Percentiles rank a stretch among this genome's conserved stretches.
phyloP scores from a whole-genome alignment of 306 rosid species.

The Castanospermum australe region DNA sequence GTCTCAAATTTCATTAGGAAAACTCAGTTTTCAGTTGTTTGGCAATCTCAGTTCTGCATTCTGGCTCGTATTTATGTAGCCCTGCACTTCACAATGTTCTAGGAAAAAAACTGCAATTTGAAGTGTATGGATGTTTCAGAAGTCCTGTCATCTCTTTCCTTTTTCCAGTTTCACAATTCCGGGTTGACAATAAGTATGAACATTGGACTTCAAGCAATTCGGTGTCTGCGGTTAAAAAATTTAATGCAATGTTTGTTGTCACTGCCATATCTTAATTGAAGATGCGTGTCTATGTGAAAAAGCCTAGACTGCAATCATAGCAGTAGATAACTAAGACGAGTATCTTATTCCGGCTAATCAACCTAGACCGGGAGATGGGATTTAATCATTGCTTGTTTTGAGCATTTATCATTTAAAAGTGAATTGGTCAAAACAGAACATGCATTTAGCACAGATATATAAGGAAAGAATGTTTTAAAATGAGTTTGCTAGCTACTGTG shows the following conservation, averaged over 20 bases:
- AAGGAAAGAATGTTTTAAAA: background rate
- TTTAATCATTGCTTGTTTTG: constrained; percentile 3
- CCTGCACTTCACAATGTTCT: background rate
- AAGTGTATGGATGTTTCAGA: background rate
- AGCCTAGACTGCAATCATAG: background rate
- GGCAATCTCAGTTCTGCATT: background rate
- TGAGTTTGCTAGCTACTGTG: constrained; percentile 12
- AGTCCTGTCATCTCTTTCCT: background rate
- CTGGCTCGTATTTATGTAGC: background rate
- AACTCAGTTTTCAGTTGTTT: background rate
- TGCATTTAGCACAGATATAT: constrained; percentile 4
- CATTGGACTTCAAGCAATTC: constrained; percentile 18
- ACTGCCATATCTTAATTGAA: background rate
- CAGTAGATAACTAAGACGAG: background rate
- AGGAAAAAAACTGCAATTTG: background rate
- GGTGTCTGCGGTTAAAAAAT: constrained; percentile 18
- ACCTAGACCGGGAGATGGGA: background rate
- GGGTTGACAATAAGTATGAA: constrained; percentile 6
- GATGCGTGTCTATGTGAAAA: background rate
- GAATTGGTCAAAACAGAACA: constrained; percentile 31
- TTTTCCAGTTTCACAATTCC: background rate
- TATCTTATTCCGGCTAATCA: background rate
- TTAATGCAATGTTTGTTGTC: constrained; percentile 9
- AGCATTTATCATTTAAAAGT: constrained; percentile 26
- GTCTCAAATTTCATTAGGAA: background rate